Base-by-base conservation (phyloP, 1,284 basidiomycete species). In the Ceraceosorus bombacis region DNA sequence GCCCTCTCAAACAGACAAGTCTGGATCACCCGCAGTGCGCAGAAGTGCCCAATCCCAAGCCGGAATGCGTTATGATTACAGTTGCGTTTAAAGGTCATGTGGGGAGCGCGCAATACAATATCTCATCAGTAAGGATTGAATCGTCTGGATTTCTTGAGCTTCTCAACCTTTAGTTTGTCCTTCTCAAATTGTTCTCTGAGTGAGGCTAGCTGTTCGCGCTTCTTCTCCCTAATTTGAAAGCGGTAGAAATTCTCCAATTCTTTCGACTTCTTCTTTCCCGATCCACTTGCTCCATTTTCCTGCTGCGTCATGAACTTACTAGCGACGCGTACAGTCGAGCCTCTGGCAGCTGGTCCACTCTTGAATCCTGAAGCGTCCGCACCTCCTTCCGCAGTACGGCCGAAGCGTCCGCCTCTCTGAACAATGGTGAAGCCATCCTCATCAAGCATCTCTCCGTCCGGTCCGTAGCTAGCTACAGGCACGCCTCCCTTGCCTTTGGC, bases 391-490 rank as follows among this genome's bases (percentile, higher is more conserved):
- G 62, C 70, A 2, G 67, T 64, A 6, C 71, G 65, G 1, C 74
- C 75, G 60, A 73, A 76, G 48, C 69, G 69, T 53, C 66, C 67
- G 39, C 71, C 70, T 13, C 66, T 58, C 51, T 74, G 72, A 41
- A 77, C 75, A 53, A 77, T 77, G 54, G 65, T 72, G 60, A 77
- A 77, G 10, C 75, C 75, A 54, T 77, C 75, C 51, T 63, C 67
- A 61, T 77, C 75, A 27, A 77, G 60, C 6, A 76, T 58, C 55
- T 76, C 74, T 56, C 75, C 75, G 6, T 67, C 58, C 9, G 72
- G 63, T 5, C 75, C 75, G 27, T 27, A 27, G 27, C 27, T 27
- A 27, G 27, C 27, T 49, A 72, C 58, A 37, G 63, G 65, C 17
- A 72, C 74, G 15, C 66, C 72, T 49, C 72, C 71, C 10, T 68